These are phyloP conservation scores for Metarhizium anisopliae DNA, from an alignment of 2,329 filamentous ascomycete species.

Conservation along the genomic window DNA sequence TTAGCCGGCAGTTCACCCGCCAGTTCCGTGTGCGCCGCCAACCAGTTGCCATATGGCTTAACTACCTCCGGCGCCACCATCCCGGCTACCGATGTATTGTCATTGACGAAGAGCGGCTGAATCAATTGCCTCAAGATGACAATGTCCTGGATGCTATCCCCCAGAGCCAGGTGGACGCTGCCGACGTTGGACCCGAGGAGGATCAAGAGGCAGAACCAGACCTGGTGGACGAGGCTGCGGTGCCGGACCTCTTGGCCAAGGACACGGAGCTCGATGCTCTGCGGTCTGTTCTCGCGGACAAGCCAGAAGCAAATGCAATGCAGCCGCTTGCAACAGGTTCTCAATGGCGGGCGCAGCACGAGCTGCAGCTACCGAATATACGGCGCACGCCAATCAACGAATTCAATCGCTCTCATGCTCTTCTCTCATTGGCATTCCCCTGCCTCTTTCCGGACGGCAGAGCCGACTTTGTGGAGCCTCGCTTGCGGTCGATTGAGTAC, in stretches of 20 bases:
- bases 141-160: not conserved
- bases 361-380: constrained; percentile 2
- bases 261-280: constrained; percentile 5
- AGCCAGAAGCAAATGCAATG: constrained; percentile 2
- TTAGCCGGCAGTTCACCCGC: too few species aligned
- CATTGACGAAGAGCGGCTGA: not conserved
- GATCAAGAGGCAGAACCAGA: constrained; percentile 1
- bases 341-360: not conserved
- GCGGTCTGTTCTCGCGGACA: not conserved
- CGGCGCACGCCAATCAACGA: not conserved
- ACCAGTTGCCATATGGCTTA: too few species aligned
- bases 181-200: constrained; percentile 1
- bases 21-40: too few species aligned
- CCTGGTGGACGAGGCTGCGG: not conserved
- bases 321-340: too few species aligned
- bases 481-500: not conserved
- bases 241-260: not conserved
- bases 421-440: constrained; percentile 7
- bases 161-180: not conserved
- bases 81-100: too few species aligned
- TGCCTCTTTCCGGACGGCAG: constrained; percentile 4
- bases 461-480: constrained; percentile 5
- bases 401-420: not conserved
- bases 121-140: constrained; percentile 2
- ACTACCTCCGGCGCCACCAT: too few species aligned